These are phyloP conservation scores for Steccherinum ochraceum DNA, from an alignment of 768 basidiomycete species.

Conservation along the genomic window DNA sequence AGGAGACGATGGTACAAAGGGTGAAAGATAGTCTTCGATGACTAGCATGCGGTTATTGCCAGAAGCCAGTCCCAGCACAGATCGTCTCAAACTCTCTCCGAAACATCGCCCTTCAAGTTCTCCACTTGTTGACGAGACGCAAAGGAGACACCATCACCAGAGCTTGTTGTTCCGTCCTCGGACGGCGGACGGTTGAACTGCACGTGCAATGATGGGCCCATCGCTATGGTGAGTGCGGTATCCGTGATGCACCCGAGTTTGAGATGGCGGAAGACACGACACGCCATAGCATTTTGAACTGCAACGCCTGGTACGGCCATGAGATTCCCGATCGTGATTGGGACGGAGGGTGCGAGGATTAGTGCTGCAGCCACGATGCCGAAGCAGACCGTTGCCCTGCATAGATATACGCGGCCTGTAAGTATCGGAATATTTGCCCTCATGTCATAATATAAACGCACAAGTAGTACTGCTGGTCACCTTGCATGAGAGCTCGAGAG, in stretches of 20 bases:
- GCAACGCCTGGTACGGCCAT: slow-evolving; percentile 23
- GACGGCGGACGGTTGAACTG: no score
- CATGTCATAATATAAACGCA: slow-evolving; percentile 10
- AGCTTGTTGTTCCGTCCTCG: no score
- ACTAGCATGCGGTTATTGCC: no score
- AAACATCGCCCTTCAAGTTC: no score
- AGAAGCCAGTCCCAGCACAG: no score
- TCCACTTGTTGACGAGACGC: no score
- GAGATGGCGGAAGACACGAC: slow-evolving; percentile 26
- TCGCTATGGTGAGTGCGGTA: no score
- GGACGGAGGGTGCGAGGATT: slow-evolving; percentile 13
- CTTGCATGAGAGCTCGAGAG: slow-evolving; percentile 26
- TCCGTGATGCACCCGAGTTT: slow-evolving; percentile 17
- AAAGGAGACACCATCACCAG: no score
- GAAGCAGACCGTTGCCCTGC: slow-evolving; percentile 26
- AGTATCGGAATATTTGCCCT: background rate
- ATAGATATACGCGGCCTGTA: background rate
- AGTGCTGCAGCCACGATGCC: slow-evolving; percentile 24
- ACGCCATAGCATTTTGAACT: slow-evolving; percentile 28
- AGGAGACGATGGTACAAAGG: no score
- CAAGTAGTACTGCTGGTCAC: slow-evolving; percentile 34
- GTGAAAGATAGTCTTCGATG: no score
- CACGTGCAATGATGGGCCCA: no score
- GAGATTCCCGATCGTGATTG: slow-evolving; percentile 21
- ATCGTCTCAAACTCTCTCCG: no score